A percentile compares a stretch with the other conserved stretches of the same genome.
Conservation (phyloP, 129 eudicot genomes). For the Tanacetum coccineum region DNA sequence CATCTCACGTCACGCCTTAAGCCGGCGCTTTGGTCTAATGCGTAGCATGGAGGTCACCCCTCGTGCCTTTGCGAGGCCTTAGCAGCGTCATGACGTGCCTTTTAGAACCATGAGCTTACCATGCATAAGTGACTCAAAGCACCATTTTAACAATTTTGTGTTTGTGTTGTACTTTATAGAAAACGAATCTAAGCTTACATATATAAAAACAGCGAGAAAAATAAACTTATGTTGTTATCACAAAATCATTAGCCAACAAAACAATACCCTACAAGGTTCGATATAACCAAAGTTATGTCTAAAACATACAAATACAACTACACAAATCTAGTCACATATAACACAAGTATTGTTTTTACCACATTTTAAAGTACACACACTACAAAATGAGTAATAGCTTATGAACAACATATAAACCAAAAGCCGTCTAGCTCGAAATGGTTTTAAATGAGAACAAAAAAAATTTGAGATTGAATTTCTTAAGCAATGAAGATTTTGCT, state of each 20-base stretch:
- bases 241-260: background rate
- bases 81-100: no score
- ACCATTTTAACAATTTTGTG: background rate
- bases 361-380: constrained; percentile 10
- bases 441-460: background rate
- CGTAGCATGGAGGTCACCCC: no score
- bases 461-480: background rate
- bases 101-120: no score
- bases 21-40: no score
- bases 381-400: background rate
- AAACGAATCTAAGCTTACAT: background rate
- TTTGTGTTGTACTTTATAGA: background rate
- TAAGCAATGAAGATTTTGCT: background rate
- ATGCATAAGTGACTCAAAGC: background rate
- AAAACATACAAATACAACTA: background rate
- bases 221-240: background rate
- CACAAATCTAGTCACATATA: background rate
- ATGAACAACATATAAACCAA: constrained; percentile 5
- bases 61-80: no score
- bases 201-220: background rate
- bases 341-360: background rate
- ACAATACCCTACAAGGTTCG: background rate
- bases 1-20: no score
- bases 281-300: background rate
- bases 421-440: background rate